Evolutionary conservation across 2,329 filamentous ascomycete genomes (phyloP).

Genomic region (Colletotrichum higginsianum): DNA sequence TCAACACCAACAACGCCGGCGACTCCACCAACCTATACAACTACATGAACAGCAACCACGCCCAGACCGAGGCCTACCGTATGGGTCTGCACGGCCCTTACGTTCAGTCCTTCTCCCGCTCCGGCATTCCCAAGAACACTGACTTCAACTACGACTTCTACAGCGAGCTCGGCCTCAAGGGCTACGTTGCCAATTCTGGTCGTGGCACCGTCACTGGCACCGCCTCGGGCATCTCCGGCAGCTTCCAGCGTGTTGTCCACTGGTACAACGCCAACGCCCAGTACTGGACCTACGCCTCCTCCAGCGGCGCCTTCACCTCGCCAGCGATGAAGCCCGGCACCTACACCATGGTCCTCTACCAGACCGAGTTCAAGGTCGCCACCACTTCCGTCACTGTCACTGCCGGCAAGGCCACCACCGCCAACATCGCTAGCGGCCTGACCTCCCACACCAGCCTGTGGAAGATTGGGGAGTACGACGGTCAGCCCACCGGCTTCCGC

Average conservation of each 20-base stretch:
- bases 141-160: constrained; percentile 72
- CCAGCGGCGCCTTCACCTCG: constrained; percentile 71
- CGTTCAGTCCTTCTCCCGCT: constrained; percentile 71
- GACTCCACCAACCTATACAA: constrained; percentile 72
- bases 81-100: constrained; percentile 78
- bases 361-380: constrained; percentile 70
- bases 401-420: constrained; percentile 63
- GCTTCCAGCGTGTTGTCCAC: constrained; percentile 72
- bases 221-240: constrained; percentile 68
- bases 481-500: constrained; percentile 74
- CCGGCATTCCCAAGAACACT: constrained; percentile 65
- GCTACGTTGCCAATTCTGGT: constrained; percentile 68
- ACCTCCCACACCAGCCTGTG: constrained; percentile 68
- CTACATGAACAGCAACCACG: constrained; percentile 79
- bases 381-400: constrained; percentile 64
- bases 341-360: constrained; percentile 78
- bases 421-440: constrained; percentile 64
- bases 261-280: constrained; percentile 76
- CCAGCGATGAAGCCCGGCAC: constrained; percentile 78
- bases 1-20: constrained; percentile 76
- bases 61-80: constrained; percentile 73
- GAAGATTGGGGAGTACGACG: constrained; percentile 77
- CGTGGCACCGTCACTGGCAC: constrained; percentile 74
- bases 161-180: constrained; percentile 68
- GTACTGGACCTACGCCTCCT: constrained; percentile 74